Conservation (phyloP, 2,329 filamentous ascomycete genomes). For the Paraphaeosphaeria minitans region DNA sequence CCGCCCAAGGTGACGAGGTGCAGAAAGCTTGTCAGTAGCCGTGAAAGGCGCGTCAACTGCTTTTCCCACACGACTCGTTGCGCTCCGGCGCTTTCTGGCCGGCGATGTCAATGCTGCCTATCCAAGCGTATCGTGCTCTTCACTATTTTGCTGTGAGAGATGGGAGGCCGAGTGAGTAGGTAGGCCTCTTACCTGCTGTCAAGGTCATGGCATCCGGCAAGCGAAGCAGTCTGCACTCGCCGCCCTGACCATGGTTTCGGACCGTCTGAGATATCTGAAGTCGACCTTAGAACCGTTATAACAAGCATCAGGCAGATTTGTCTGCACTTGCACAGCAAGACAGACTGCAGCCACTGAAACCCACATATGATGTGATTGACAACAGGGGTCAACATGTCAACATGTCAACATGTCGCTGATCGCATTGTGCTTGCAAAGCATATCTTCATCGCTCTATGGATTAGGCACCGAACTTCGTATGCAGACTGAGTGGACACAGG, state of each 20-base stretch:
- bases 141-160: background rate
- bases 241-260: background rate
- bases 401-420: background rate
- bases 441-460: background rate
- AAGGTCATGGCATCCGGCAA: background rate
- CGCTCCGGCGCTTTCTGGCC: background rate
- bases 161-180: background rate
- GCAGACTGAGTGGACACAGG: background rate
- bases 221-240: background rate
- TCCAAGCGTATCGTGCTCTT: background rate
- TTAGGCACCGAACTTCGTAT: background rate
- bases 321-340: background rate
- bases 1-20: background rate
- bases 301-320: background rate
- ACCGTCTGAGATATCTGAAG: background rate
- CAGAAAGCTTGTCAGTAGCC: constrained; percentile 2
- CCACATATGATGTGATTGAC: background rate
- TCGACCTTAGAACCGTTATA: background rate
- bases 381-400: background rate
- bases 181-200: background rate
- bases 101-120: background rate
- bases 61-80: background rate
- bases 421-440: background rate
- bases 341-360: background rate
- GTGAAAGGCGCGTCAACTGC: background rate